A percentile compares a stretch with the other conserved stretches of the same genome.
phyloP scores from a whole-genome alignment of 306 rosid species.

The Dalbergia cochinchinensis region DNA sequence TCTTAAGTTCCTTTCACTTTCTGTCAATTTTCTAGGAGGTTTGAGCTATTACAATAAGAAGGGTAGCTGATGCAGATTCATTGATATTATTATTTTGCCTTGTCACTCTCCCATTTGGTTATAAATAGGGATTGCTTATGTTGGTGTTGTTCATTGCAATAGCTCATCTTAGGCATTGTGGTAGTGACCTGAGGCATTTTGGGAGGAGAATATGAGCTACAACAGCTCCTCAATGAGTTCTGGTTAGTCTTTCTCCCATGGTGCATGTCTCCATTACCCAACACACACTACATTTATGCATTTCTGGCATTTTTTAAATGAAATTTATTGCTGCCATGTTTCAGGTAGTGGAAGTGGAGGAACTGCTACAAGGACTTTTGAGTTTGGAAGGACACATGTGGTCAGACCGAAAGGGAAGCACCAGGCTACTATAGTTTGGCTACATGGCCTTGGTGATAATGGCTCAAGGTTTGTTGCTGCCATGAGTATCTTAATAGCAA shows the following conservation, averaged over 20 bases:
- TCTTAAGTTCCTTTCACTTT: conserved; percentile 72
- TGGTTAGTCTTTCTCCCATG: conserved; percentile 67
- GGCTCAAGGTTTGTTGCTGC: conserved; percentile 77
- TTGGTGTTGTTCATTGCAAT: conserved; percentile 73
- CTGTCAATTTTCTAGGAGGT: conserved; percentile 57
- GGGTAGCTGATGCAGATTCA: conserved; percentile 65
- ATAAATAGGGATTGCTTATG: conserved; percentile 68
- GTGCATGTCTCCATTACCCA: conserved; percentile 19
- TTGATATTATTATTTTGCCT: conserved; percentile 55
- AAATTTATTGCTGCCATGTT: conserved; percentile 53
- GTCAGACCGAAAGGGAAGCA: conserved; percentile 90
- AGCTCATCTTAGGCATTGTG: conserved; percentile 51
- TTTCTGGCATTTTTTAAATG: conserved; percentile 47
- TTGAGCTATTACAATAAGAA: conserved; percentile 44
- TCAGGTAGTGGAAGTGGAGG: conserved; percentile 85
- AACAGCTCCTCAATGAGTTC: conserved; percentile 63
- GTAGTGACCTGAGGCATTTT: conserved; percentile 49
- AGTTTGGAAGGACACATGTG: conserved; percentile 95
- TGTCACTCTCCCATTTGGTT: conserved; percentile 55
- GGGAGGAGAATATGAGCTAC: conserved; percentile 72
- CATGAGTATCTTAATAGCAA: conserved; percentile 32
- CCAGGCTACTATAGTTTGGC: conserved; percentile 94
- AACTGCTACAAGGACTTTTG: conserved; percentile 68
- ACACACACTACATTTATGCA: conserved; percentile 28
- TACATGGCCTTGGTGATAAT: conserved; percentile 92